A percentile compares a stretch with the other conserved stretches of the same genome.
Evolutionary conservation across 2,329 filamentous ascomycete genomes (phyloP).

Genomic region (Epichloe hybrida): DNA sequence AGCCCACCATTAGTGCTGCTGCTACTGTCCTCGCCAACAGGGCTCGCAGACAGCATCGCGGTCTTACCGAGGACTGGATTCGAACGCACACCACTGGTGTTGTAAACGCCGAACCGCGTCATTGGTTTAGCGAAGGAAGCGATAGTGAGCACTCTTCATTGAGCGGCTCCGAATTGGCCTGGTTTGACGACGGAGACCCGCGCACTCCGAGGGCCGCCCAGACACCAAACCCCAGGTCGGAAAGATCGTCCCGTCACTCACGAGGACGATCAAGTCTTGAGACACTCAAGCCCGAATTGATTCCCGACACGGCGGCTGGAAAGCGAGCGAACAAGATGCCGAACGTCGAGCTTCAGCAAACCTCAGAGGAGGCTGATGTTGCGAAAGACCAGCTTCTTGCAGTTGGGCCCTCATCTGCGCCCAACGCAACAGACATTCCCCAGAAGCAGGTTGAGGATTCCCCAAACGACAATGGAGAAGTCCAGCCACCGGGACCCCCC

Average conservation of each 20-base stretch:
- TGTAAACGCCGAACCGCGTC: slow-evolving; percentile 53
- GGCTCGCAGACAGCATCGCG: slow-evolving; percentile 42
- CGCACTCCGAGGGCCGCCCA: slow-evolving; percentile 32
- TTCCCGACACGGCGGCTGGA: not conserved
- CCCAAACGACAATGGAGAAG: slow-evolving; percentile 14
- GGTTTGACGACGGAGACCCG: slow-evolving; percentile 34
- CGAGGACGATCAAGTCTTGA: slow-evolving; percentile 41
- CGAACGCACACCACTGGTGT: slow-evolving; percentile 67
- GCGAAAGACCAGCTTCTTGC: slow-evolving; percentile 9
- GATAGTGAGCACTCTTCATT: slow-evolving; percentile 64
- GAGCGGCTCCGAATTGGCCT: slow-evolving; percentile 49
- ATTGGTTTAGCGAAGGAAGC: slow-evolving; percentile 68
- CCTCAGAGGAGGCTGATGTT: slow-evolving; percentile 1
- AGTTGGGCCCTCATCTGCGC: not conserved
- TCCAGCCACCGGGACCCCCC: slow-evolving; percentile 20
- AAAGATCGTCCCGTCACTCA: slow-evolving; percentile 22
- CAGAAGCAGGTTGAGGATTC: not conserved
- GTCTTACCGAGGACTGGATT: slow-evolving; percentile 75
- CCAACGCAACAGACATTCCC: not conserved
- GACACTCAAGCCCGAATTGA: slow-evolving; percentile 31
- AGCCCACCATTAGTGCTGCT: slow-evolving; percentile 33
- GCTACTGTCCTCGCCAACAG: slow-evolving; percentile 51
- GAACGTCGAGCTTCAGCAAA: slow-evolving; percentile 11
- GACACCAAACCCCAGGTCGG: slow-evolving; percentile 10
- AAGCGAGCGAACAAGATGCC: slow-evolving; percentile 17